Base-by-base conservation (phyloP, 441 rosid genomes). In the Biscutella laevigata region DNA sequence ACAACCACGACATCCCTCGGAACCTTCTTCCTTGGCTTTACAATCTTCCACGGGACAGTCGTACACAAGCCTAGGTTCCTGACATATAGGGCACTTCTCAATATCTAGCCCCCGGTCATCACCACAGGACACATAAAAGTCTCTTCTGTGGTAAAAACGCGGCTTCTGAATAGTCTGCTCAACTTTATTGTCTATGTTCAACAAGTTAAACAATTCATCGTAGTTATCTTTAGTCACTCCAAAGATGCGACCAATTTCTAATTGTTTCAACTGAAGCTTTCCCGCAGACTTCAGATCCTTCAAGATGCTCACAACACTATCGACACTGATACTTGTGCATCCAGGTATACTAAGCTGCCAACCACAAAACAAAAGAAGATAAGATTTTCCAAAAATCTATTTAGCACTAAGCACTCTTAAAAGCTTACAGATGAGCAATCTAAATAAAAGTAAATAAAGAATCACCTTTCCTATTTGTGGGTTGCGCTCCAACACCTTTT, bases 1-100 rank as follows among this genome's bases (percentile, higher is more conserved):
- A 79, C 99, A 92, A 1, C 83, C 99, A 59, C 99, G 80, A 51
- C 99, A 92, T 6, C 56, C 66, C 42, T 54, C 75, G 42, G 68
- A 15, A 8, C 69, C 43, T 32, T 68, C 53, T 22, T 57, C 73
- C 54, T 79, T 78, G 62, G 63, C 70, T 67, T 64, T 81, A 64
- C 99, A 88, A 42, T 70, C 77, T 58, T 88, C 83, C 0, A 78
- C 82, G 19, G 99, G 94, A 60, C 99, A 92, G 57, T 92, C 97
- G 70, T 84, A 88, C 9, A 92, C 84, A 34, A 92, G 69, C 77
- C 89, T 82, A 56, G 70, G 59, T 30, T 79, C 77, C 66, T 72
- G 78, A 66, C 99, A 92, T 67, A 69, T 77, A 0, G 95, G 97
- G 66, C 99, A 92, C 69, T 71, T 70, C 74, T 88, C 99, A 56